These are phyloP conservation scores for Fusarium metavorans DNA, from an alignment of 2,329 filamentous ascomycete species.

Conservation along the genomic window DNA sequence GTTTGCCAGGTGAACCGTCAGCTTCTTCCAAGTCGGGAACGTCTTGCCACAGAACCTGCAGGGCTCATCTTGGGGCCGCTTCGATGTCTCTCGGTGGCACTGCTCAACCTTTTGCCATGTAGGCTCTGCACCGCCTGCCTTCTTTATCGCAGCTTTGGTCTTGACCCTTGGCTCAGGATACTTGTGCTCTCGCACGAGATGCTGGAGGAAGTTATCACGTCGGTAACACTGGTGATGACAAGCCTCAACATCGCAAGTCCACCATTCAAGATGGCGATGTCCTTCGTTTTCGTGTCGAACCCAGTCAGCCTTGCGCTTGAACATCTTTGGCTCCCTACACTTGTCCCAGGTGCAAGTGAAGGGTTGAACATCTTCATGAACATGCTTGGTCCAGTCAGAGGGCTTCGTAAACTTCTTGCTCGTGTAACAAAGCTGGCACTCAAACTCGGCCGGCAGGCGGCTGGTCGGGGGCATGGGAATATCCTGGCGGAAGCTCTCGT, in stretches of 20 bases:
- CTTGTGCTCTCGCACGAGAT: conserved; percentile 92
- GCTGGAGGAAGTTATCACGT: conserved; percentile 93
- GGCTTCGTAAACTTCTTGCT: conserved; percentile 89
- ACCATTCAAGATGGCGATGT: conserved; percentile 91
- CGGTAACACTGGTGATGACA: conserved; percentile 87
- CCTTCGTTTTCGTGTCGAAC: conserved; percentile 93
- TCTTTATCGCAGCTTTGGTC: conserved; percentile 75
- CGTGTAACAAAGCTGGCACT: conserved; percentile 89
- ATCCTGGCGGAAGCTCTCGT: conserved; percentile 81
- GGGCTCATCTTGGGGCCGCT: conserved; percentile 77
- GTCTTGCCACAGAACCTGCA: conserved; percentile 89
- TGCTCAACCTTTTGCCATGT: conserved; percentile 83
- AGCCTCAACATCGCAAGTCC: conserved; percentile 84
- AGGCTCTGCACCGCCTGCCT: conserved; percentile 67
- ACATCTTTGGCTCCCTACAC: conserved; percentile 88
- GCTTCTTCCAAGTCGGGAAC: conserved; percentile 89
- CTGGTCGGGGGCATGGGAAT: conserved; percentile 85
- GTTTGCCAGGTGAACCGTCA: conserved; percentile 92
- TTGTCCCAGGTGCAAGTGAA: conserved; percentile 92
- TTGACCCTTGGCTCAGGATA: conserved; percentile 84
- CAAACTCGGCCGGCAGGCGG: conserved; percentile 85
- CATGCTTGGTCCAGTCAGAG: conserved; percentile 97
- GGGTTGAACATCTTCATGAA: conserved; percentile 92
- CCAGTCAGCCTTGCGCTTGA: conserved; percentile 97
- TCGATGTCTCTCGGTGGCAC: conserved; percentile 78